These are phyloP conservation scores for Gaeumannomyces tritici DNA, from an alignment of 2,329 filamentous ascomycete species.

Conservation along the genomic window DNA sequence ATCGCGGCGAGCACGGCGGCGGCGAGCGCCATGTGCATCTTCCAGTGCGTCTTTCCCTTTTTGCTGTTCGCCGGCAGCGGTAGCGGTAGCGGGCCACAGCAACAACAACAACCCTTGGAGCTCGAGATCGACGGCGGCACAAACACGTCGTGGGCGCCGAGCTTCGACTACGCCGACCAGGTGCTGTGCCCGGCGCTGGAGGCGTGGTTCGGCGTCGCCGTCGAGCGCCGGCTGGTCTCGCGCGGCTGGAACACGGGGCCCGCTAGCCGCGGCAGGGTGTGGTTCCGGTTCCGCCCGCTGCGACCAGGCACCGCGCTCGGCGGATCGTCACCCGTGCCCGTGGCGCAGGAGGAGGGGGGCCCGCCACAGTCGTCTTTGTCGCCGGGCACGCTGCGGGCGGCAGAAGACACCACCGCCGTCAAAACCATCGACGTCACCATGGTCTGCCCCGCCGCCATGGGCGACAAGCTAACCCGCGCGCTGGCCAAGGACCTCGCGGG, in stretches of 20 bases:
- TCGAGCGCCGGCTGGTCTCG: slow-evolving; percentile 32
- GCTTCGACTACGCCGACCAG: slow-evolving; percentile 55
- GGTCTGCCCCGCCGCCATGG: slow-evolving; percentile 35
- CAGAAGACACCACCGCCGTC: slow-evolving; percentile 19
- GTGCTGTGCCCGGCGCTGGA: slow-evolving; percentile 46
- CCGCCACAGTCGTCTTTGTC: neutral
- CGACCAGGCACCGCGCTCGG: slow-evolving; percentile 8
- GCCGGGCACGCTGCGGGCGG: neutral
- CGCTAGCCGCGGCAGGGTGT: slow-evolving; percentile 29
- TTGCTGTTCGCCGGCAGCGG: slow-evolving; percentile 42
- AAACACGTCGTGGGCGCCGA: slow-evolving; percentile 46
- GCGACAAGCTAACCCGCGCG: slow-evolving; percentile 26
- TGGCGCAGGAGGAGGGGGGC: neutral
- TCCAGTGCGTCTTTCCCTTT: slow-evolving; percentile 52
- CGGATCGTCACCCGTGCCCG: neutral
- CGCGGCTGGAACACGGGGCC: slow-evolving; percentile 44
- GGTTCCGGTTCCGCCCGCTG: slow-evolving; percentile 34
- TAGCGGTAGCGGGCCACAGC: slow-evolving; percentile 6
- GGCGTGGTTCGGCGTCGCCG: slow-evolving; percentile 35
- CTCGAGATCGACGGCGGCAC: slow-evolving; percentile 48
- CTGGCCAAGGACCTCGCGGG: slow-evolving; percentile 28
- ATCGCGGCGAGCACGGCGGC: slow-evolving; percentile 40
- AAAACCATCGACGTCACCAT: slow-evolving; percentile 39
- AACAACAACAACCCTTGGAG: slow-evolving; percentile 27
- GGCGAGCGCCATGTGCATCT: slow-evolving; percentile 45